Base-by-base conservation (phyloP, 2,329 filamentous ascomycete genomes). In the Alternaria infectoria region DNA sequence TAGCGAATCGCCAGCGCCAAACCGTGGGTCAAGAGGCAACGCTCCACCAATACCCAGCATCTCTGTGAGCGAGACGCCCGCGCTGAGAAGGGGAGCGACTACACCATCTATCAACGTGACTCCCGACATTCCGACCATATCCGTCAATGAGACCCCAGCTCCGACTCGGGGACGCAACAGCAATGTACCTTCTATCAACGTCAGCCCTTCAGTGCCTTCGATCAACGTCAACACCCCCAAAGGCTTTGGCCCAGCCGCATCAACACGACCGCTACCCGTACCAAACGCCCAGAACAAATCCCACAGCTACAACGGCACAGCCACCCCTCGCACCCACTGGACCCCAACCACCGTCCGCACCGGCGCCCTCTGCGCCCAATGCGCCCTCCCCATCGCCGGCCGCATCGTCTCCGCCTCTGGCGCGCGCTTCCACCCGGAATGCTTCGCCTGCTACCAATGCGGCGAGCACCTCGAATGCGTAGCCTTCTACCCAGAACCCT, bases 401-500 rank as follows among this genome's bases (percentile, higher is more conserved):
- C 92, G 95, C 61, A 95, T 97, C 68, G 91, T 98, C 21, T 92
- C 91, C 5, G 89, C 97, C 7, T 90, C 89, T 2, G 93, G 93
- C 25, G 85, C 87, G 43, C 91, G 94, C 19, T 98, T 98, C 79
- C 96, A 99, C 72, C 94, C 96, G 0, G 89, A 93, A 68, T 99
- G 96, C 81, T 98, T 99, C 83, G 86, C 88, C 46, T 99, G 96
- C 83, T 91, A 93, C 78, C 87, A 92, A 64, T 99, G 96, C 79
- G 89, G 90, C 28, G 97, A 94, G 10, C 87, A 90, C 19, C 90
- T 99, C 17, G 96, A 99, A 82, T 95, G 93, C 59, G 92, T 99
- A 61, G 96, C 97, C 72, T 98, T 99, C 79, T 97, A 96, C 70
- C 93, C 93, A 0, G 96, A 99, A 80, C 96, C 96, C 0, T 88